Evolutionary conservation across 2,329 filamentous ascomycete species (phyloP).

Genomic region (Exophiala bonariae): DNA sequence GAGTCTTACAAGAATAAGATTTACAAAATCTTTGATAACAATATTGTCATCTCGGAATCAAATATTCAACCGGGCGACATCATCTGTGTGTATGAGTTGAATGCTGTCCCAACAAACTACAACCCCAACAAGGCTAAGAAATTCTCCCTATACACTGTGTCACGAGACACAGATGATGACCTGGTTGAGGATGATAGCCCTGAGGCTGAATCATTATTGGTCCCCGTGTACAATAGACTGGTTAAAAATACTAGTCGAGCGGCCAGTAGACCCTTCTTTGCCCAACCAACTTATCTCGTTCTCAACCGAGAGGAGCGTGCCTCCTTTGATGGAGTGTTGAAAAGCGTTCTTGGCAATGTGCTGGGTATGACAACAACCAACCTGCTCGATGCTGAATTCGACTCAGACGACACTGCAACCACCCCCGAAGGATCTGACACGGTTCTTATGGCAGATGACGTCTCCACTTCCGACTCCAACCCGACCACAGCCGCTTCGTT

Average conservation of each 20-base stretch:
- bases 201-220: slow-evolving; percentile 45
- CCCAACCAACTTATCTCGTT: slow-evolving; percentile 63
- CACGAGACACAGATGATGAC: slow-evolving; percentile 37
- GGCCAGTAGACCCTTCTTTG: slow-evolving; percentile 37
- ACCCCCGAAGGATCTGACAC: slow-evolving; percentile 64
- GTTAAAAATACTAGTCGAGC: slow-evolving; percentile 30
- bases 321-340: slow-evolving; percentile 69
- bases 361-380: slow-evolving; percentile 73
- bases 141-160: slow-evolving; percentile 35
- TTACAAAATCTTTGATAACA: slow-evolving; percentile 81
- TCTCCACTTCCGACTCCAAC: slow-evolving; percentile 67
- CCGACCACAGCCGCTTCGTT: slow-evolving; percentile 72
- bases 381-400: slow-evolving; percentile 52
- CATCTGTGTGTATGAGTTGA: slow-evolving; percentile 74
- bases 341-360: slow-evolving; percentile 76
- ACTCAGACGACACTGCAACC: slow-evolving; percentile 47
- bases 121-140: slow-evolving; percentile 56
- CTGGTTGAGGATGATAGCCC: slow-evolving; percentile 43
- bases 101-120: slow-evolving; percentile 76
- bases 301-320: slow-evolving; percentile 71
- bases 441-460: slow-evolving; percentile 62
- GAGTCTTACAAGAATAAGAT: slow-evolving; percentile 84
- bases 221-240: slow-evolving; percentile 49
- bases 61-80: slow-evolving; percentile 63
- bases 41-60: slow-evolving; percentile 66